phyloP scores from a whole-genome alignment of 2,329 filamentous ascomycete genomes.

The Blastomyces silverae region DNA sequence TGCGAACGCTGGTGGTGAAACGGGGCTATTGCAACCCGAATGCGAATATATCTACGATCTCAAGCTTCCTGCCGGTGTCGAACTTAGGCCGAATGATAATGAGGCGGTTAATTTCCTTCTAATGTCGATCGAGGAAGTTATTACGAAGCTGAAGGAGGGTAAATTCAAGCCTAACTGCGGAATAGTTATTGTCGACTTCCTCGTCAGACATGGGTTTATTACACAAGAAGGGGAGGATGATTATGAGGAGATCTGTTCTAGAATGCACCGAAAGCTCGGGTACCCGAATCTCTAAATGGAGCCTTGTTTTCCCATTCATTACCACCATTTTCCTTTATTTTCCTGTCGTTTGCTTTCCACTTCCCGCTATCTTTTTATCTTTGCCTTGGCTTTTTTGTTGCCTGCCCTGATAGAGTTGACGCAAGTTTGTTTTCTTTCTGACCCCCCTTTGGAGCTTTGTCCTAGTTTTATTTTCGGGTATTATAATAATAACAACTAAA shows the following conservation, averaged over 20 bases:
- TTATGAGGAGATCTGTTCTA: conserved; percentile 65
- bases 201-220: conserved; percentile 75
- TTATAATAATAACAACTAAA: conserved; percentile 1
- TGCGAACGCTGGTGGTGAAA: conserved; percentile 68
- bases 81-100: conserved; percentile 71
- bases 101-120: conserved; percentile 84
- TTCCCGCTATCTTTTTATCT: not conserved
- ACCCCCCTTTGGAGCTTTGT: conserved; percentile 4
- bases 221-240: conserved; percentile 71
- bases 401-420: not conserved
- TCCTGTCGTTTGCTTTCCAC: conserved; percentile 1
- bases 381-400: not conserved
- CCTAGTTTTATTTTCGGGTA: conserved; percentile 26
- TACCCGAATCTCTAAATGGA: conserved; percentile 55
- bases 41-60: conserved; percentile 88
- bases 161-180: conserved; percentile 93
- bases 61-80: conserved; percentile 60
- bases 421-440: not conserved
- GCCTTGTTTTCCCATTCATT: not conserved
- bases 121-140: conserved; percentile 68
- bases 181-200: conserved; percentile 78
- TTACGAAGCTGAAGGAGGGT: conserved; percentile 59
- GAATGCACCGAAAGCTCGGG: conserved; percentile 70
- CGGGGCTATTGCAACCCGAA: conserved; percentile 78
- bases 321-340: not conserved